Base-by-base conservation (phyloP, 2,329 filamentous ascomycete genomes). In the Grosmannia clavigera region DNA sequence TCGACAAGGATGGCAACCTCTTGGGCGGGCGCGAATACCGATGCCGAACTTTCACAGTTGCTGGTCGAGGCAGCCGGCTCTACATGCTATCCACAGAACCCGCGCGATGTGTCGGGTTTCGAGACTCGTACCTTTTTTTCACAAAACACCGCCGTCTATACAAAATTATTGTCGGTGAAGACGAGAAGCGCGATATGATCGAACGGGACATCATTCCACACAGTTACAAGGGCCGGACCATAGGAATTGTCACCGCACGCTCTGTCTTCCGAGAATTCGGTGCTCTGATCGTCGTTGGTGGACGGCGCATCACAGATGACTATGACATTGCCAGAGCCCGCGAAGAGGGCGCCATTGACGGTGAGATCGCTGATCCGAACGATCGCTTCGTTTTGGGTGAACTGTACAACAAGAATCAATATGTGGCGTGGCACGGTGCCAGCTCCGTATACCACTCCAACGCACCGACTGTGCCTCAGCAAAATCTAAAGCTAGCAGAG, bases 51-150 rank as follows among this genome's bases (percentile, higher is more conserved):
- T 99, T 99, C 72, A 96, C 88, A 9, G 88, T 99, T 64, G 80
- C 84, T 22, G 91, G 90, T 59, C 84, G 92, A 65, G 91, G 88
- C 46, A 82, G 92, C 57, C 80, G 92, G 60, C 83, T 95, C 12
- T 99, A 99, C 82, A 99, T 99, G 94, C 76, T 99, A 73, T 97
- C 94, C 3, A 99, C 94, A 5, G 94, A 99, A 70, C 95, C 94
- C 5, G 94, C 94, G 29, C 88, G 94, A 65, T 97, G 94, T 68
- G 92, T 96, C 60, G 94, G 94, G 19, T 99, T 99, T 79, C 83
- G 94, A 66, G 94, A 99, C 78, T 96, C 92, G 65, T 99, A 99
- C 70, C 83, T 99, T 31, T 96, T 99, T 80, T 99, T 99, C 78
- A 95, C 94, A 64, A 99, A 97, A 75, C 94, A 99, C 74, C 88